Conservation (phyloP, 1,139 yeast species). For the Kodamaea arcana region DNA sequence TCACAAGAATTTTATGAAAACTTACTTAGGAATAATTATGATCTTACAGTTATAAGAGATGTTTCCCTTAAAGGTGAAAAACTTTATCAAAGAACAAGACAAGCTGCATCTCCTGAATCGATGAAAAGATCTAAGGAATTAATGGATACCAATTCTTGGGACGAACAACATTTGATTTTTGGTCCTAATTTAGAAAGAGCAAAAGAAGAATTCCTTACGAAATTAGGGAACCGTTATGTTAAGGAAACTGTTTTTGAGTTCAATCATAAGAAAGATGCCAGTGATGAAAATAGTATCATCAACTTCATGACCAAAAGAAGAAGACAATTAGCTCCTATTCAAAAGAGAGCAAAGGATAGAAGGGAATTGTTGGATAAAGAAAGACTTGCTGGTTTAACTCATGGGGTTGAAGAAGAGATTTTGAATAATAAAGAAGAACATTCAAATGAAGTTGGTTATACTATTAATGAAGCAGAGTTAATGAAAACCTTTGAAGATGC, state of each 20-base stretch:
- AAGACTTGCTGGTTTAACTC: constrained; percentile 70
- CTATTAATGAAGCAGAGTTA: constrained; percentile 39
- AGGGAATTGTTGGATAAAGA: constrained; percentile 68
- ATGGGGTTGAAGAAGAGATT: constrained; percentile 69
- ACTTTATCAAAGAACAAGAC: constrained; percentile 78
- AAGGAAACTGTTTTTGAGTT: constrained; percentile 95
- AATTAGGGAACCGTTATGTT: constrained; percentile 60
- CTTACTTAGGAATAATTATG: constrained; percentile 62
- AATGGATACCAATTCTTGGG: constrained; percentile 74
- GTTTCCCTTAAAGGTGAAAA: constrained; percentile 88
- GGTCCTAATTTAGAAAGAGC: constrained; percentile 72
- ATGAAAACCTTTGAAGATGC: constrained; percentile 45
- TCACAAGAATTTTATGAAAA: constrained; percentile 70
- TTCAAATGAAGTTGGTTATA: constrained; percentile 49
- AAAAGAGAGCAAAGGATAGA: constrained; percentile 70
- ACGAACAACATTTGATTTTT: constrained; percentile 74
- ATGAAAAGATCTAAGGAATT: constrained; percentile 82
- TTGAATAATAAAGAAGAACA: constrained; percentile 43
- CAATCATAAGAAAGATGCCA: constrained; percentile 45
- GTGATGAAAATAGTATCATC: constrained; percentile 64
- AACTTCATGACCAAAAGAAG: constrained; percentile 85
- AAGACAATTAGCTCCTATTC: constrained; percentile 83
- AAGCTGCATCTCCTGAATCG: constrained; percentile 81
- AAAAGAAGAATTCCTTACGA: constrained; percentile 67
- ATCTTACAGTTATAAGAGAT: constrained; percentile 56